phyloP scores from a whole-genome alignment of 1,284 basidiomycete genomes.

The Ceratobasidium papillatum region DNA sequence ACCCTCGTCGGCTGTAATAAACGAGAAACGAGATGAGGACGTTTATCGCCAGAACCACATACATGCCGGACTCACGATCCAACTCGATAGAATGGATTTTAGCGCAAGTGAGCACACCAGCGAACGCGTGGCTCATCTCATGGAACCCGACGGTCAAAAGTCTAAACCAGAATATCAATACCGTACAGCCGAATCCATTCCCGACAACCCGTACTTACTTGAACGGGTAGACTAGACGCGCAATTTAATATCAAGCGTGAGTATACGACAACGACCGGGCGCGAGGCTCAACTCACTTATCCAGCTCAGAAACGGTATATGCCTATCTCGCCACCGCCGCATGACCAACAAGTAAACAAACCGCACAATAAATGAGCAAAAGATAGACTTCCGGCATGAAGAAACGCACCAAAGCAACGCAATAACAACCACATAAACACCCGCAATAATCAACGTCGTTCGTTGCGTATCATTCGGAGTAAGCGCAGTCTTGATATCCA shows the following conservation, averaged over 20 bases:
- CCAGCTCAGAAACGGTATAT: constrained; percentile 74
- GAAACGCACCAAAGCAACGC: constrained; percentile 73
- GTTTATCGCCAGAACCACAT: constrained; percentile 29
- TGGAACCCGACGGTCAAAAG: constrained; percentile 84
- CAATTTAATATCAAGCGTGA: constrained; percentile 21
- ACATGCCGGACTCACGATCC: constrained; percentile 64
- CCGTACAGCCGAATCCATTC: background rate
- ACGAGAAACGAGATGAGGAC: constrained; percentile 45
- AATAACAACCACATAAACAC: constrained; percentile 74
- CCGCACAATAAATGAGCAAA: constrained; percentile 3
- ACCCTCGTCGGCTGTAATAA: constrained; percentile 80
- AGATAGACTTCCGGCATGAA: constrained; percentile 1
- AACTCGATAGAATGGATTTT: constrained; percentile 88
- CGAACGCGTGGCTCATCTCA: constrained; percentile 89
- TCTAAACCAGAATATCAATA: background rate
- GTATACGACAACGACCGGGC: background rate
- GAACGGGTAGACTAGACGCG: constrained; percentile 83
- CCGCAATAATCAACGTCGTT: constrained; percentile 80
- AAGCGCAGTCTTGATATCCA: constrained; percentile 27
- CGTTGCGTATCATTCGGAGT: constrained; percentile 63
- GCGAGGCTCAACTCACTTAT: constrained; percentile 65
- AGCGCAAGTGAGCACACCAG: constrained; percentile 89
- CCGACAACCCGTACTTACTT: constrained; percentile 64
- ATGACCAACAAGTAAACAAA: background rate
- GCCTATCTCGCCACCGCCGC: constrained; percentile 59